phyloP scores from a whole-genome alignment of 176 grass and related monocot species.

The Phoenix roebelenii region DNA sequence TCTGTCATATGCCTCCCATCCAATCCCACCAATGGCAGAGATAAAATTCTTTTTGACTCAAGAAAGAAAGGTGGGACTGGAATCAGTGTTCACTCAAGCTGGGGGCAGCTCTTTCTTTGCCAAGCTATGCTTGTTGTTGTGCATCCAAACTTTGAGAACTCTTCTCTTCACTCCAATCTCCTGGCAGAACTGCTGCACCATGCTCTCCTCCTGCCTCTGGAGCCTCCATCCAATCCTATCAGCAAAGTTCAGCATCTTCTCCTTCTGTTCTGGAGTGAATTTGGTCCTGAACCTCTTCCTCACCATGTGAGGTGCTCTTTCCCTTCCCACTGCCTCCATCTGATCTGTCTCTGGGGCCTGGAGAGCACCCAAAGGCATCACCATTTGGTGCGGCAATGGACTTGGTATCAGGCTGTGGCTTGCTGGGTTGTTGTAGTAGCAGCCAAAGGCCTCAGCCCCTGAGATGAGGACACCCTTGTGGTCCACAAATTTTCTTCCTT shows the following conservation, averaged over 20 bases:
- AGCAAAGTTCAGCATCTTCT: conserved; percentile 5
- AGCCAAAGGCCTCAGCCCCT: background rate
- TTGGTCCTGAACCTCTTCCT: background rate
- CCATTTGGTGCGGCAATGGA: conserved; percentile 1
- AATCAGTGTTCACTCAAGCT: background rate
- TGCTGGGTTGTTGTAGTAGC: background rate
- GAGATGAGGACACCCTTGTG: background rate
- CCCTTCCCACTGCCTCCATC: background rate
- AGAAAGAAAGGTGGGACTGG: no score
- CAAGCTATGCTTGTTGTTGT: conserved; percentile 1
- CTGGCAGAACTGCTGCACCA: no score
- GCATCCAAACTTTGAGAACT: conserved; percentile 1
- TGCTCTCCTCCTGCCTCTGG: background rate
- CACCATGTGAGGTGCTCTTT: background rate
- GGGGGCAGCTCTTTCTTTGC: background rate
- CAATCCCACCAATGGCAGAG: no score
- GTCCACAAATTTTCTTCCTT: no score
- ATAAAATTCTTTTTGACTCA: no score
- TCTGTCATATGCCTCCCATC: no score
- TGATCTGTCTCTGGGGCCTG: conserved; percentile 2
- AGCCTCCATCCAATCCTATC: background rate
- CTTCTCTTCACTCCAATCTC: no score
- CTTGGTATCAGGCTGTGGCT: conserved; percentile 5
- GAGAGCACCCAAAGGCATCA: conserved; percentile 5
- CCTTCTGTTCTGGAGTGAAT: conserved; percentile 7